Evolutionary conservation across 2,329 filamentous ascomycete species (phyloP), one percentile per base, ranked within the genome.

Genomic region (Sphaerulina populicola): DNA sequence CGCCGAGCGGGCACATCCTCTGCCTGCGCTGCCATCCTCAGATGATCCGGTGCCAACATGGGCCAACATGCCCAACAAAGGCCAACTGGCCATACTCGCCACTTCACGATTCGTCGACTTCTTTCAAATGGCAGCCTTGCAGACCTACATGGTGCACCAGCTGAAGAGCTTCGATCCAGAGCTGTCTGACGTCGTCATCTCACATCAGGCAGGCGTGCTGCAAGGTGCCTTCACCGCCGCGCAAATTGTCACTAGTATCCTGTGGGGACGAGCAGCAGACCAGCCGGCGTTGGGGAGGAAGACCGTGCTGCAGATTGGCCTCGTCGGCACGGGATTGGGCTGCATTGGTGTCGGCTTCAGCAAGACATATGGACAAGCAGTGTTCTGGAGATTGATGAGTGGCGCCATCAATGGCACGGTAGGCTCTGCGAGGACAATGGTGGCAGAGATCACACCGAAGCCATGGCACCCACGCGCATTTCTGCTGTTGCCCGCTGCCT

Each of bases 181-280:
- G 9, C 65, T 77, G 11, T 72, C 75, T 12, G 74, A 78, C 49
- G 65, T 73, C 21, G 67, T 71, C 42, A 70, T 72, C 37, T 68
- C 69, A 23, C 68, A 71, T 55, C 70, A 72, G 52, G 67, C 69
- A 4, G 69, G 69, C 44, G 62, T 71, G 44, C 55, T 72, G 12
- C 68, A 70, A 51, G 69, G 69, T 31, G 63, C 67, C 14, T 72
- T 72, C 59, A 72, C 70, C 2, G 68, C 68, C 6, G 67, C 70
- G 5, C 70, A 72, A 52, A 71, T 71, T 48, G 54, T 72, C 48
- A 71, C 69, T 23, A 68, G 68, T 39, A 66, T 72, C 31, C 53
- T 71, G 30, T 72, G 69, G 69, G 69, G 69, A 18, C 59, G 69
- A 15, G 66, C 66, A 21, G 70, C 69, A 21, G 69, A 72, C 51